Percentiles rank a stretch among this genome's conserved stretches.
Evolutionary conservation across 2,329 filamentous ascomycete genomes (phyloP).

Genomic region (Arthrobotrys pseudoclavata): DNA sequence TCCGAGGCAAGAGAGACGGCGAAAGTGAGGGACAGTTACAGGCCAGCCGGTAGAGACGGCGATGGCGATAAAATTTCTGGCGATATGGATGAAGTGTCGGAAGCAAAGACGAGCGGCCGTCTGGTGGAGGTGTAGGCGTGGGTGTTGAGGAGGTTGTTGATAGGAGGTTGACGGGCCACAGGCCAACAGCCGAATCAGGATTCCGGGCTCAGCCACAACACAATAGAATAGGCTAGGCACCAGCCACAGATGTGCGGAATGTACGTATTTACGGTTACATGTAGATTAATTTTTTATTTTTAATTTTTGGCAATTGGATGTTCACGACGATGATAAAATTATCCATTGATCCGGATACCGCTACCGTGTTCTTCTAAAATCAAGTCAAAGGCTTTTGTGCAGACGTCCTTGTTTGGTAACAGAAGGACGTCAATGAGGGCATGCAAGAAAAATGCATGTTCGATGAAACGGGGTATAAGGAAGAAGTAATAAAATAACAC

Average conservation of each 20-base stretch:
- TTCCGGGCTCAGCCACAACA: conserved; percentile 47
- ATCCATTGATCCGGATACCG: too few relatives aligned
- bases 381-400: background rate
- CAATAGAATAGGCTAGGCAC: background rate
- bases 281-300: too few relatives aligned
- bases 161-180: conserved; percentile 56
- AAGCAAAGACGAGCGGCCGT: conserved; percentile 24
- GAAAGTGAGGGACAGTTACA: conserved; percentile 26
- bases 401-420: background rate
- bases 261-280: background rate
- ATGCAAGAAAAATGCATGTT: background rate
- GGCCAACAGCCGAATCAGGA: conserved; percentile 53
- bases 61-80: conserved; percentile 28
- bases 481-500: too few relatives aligned
- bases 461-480: conserved; percentile 12
- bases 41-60: conserved; percentile 23
- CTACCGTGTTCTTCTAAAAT: too few relatives aligned
- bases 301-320: too few relatives aligned
- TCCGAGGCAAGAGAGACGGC: conserved; percentile 17
- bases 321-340: too few relatives aligned
- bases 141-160: conserved; percentile 60
- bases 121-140: conserved; percentile 39
- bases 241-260: conserved; percentile 36
- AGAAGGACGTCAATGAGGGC: conserved; percentile 1
- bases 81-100: conserved; percentile 43